Evolutionary conservation across 345 rosid species (phyloP), one percentile per base, ranked within the genome.

Genomic region (Geranium brycei): DNA sequence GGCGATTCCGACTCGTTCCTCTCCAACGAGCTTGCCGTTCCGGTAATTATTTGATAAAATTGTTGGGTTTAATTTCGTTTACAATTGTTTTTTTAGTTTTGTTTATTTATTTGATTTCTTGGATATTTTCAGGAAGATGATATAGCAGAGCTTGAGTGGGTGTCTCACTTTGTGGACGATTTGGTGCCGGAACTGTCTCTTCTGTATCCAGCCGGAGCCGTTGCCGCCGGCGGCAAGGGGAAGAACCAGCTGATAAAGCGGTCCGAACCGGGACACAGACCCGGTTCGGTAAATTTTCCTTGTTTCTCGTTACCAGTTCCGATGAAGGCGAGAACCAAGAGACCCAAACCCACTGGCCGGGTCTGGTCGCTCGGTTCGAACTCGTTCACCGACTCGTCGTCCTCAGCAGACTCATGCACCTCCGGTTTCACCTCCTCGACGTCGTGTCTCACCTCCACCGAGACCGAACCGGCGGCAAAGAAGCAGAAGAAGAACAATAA

Each of bases 121-220:
- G 14, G 4, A 6, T 30, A 31, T 55, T 53, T 57, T 17, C 58
- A 83, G 87, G 73, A 32, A 38, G 85, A 78, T 64, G 85, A 77
- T 30, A 19, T 78, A n/a, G 83, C 76, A 1, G 83, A 70, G 57
- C 82, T 83, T 63, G 87, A 80, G 75, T 80, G 87, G 87, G 77
- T 83, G 2, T 83, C 87, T 35, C 81, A 75, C 6, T 67, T 83
- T 62, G 83, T 78, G 40, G 85, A 83, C 58, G 87, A 83, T 76
- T 80, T 81, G 5, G 19, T 69, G 1, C 57, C 75, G 7, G 83
- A 78, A 31, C 40, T 67, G 23, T 70, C 81, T 19, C 62, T 68
- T 17, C 10, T 63, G 17, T 62, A 38, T 65, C 71, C 75, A 18
- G 59, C n/a, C 6, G 41, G 41, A 3, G 41, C 15, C 17, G 17